Conservation (phyloP, 306 rosid genomes). For the Glycine tomentella region DNA sequence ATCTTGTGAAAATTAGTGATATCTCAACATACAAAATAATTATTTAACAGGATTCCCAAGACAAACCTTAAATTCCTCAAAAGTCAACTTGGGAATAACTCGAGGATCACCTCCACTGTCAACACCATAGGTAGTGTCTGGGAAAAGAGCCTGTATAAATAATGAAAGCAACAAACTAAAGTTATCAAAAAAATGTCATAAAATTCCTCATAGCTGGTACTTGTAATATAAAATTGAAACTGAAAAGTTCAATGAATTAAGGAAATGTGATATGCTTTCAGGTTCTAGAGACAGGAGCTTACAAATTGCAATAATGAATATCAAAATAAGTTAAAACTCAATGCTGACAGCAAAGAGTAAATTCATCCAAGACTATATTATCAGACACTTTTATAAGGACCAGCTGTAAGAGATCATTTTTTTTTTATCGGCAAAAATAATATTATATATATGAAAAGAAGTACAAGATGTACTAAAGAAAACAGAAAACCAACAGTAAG, state of each 20-base stretch:
- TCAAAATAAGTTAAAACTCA: slow-evolving; percentile 6
- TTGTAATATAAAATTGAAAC: slow-evolving; percentile 35
- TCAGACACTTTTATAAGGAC: slow-evolving; percentile 9
- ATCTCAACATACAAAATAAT: slow-evolving; percentile 2
- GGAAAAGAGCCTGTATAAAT: slow-evolving; percentile 84
- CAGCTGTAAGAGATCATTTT: no score
- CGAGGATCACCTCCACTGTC: slow-evolving; percentile 98
- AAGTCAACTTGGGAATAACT: slow-evolving; percentile 89
- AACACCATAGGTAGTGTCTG: slow-evolving; percentile 93
- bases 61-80: slow-evolving; percentile 89
- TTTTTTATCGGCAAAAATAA: no score
- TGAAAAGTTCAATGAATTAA: slow-evolving; percentile 37
- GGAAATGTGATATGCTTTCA: slow-evolving; percentile 27
- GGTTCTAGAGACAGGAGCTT: slow-evolving; percentile 10
- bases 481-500: no score
- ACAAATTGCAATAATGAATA: slow-evolving; percentile 22
- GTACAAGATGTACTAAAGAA: no score
- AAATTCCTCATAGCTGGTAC: slow-evolving; percentile 12
- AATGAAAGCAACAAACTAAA: slow-evolving; percentile 34
- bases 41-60: slow-evolving; percentile 22
- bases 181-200: slow-evolving; percentile 18
- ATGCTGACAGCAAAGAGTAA: not conserved
- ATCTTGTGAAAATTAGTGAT: not conserved
- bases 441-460: no score
- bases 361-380: not conserved